These are phyloP conservation scores for Coemansia sp. DNA, from an alignment of 192 early-diverging fungal species.

Conservation along the genomic window DNA sequence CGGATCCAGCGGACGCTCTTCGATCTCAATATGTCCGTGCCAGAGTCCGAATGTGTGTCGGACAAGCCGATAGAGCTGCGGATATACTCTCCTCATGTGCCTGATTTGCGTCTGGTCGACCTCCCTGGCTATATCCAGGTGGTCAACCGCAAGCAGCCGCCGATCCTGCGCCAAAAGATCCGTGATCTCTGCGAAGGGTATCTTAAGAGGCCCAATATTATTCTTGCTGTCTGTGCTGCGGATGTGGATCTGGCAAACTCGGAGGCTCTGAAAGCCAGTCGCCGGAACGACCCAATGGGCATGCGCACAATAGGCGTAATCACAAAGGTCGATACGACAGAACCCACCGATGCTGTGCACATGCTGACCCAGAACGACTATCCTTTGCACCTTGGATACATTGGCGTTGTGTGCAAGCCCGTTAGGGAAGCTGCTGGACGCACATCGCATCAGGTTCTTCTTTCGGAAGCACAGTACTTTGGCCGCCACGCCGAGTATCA, in stretches of 20 bases:
- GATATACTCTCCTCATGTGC: slow-evolving; percentile 82
- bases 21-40: slow-evolving; percentile 93
- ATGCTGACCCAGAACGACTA: slow-evolving; percentile 91
- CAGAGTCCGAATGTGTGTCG: slow-evolving; percentile 88
- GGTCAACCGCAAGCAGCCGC: slow-evolving; percentile 78
- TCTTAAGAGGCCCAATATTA: slow-evolving; percentile 78
- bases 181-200: slow-evolving; percentile 82
- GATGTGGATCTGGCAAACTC: slow-evolving; percentile 89
- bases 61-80: slow-evolving; percentile 80
- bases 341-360: slow-evolving; percentile 71
- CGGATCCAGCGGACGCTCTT: slow-evolving; percentile 90
- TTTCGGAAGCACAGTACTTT: slow-evolving; percentile 65
- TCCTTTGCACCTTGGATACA: slow-evolving; percentile 91
- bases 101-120: slow-evolving; percentile 81
- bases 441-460: slow-evolving; percentile 29
- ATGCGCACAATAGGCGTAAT: slow-evolving; percentile 80
- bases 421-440: slow-evolving; percentile 33
- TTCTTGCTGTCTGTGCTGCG: slow-evolving; percentile 80
- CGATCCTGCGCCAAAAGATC: slow-evolving; percentile 74
- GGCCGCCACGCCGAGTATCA: slow-evolving; percentile 57
- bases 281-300: slow-evolving; percentile 77
- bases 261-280: slow-evolving; percentile 74
- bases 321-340: slow-evolving; percentile 86
- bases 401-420: slow-evolving; percentile 92
- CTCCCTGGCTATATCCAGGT: slow-evolving; percentile 87